Base-by-base conservation (phyloP, 768 basidiomycete genomes). In the Pulveroboletus sp. region DNA sequence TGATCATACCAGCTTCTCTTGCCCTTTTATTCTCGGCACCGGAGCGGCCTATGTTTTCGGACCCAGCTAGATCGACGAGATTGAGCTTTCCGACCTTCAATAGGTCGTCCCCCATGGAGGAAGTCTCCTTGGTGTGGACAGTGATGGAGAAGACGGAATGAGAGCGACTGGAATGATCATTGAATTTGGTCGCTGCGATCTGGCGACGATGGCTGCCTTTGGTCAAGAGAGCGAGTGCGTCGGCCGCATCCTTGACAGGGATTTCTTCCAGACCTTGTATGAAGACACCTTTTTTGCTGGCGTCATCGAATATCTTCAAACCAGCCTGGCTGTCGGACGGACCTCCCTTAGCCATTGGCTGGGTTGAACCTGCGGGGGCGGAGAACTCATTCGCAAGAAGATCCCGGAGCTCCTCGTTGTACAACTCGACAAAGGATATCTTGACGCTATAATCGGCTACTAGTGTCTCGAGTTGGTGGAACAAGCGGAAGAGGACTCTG, bases 71-170 rank as follows among this genome's bases (percentile, higher is more conserved):
- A 65, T 99, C 96, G 45, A 99, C 96, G 19, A 99, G 80, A 67
- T 98, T 97, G 37, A 99, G 78, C 67, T 98, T 98, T 20, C 96
- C 96, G 27, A 93, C 85, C 63, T 87, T 89, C 40, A 98, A 75
- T 6, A 96, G 73, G 63, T 98, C 94, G 55, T 97, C 92, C 2
- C 89, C 89, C 31, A 82, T 73, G 10, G 77, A 66, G 1, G 83
- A 81, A 1, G 80, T 79, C 64, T 96, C 93, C 60, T 94, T 97
- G 55, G 83, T 81, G 62, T 96, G 92, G 0, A 99, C 87, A 0
- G 91, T 93, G 59, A 99, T 82, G n/a, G 92, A 89, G 68, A 99
- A 97, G 14, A 99, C 86, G 1, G 94, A 96, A 65, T 99, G 96
- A 0, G 96, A 98, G 13, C 96, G 93, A 70, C 93, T 90, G 5